These are phyloP conservation scores for Aureobasidium sp. DNA, from an alignment of 2,329 filamentous ascomycete species.

Conservation along the genomic window DNA sequence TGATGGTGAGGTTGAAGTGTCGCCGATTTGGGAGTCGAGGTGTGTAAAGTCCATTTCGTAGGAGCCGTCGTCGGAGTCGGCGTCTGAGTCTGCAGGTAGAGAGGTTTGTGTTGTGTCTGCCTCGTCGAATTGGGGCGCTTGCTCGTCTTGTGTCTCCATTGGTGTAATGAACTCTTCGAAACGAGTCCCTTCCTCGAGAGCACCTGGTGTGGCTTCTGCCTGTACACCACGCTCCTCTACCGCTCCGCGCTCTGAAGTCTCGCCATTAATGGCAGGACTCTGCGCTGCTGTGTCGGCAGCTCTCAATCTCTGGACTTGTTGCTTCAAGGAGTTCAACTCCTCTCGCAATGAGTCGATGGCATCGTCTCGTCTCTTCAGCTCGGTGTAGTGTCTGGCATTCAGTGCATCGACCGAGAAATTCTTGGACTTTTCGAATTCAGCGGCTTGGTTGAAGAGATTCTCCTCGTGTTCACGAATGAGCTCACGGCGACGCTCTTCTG, in stretches of 20 bases:
- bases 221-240: background rate
- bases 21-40: background rate
- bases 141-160: background rate
- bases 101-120: background rate
- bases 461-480: constrained; percentile 1
- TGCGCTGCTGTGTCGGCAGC: background rate
- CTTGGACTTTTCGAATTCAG: background rate
- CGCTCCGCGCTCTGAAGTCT: background rate
- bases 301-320: background rate
- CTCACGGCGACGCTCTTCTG: background rate
- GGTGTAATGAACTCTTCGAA: background rate
- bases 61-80: background rate
- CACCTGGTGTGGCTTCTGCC: background rate
- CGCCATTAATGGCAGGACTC: background rate
- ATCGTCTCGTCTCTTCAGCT: constrained; percentile 3
- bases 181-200: background rate
- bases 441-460: background rate
- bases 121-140: background rate
- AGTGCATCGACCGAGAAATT: background rate
- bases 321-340: background rate
- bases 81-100: background rate
- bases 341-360: background rate
- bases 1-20: background rate
- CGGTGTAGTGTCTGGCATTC: background rate
- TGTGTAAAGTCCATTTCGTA: constrained; percentile 7